A percentile compares a stretch with the other conserved stretches of the same genome.
These are phyloP conservation scores for Monilinia vaccinii-corymbosi DNA, from an alignment of 2,329 filamentous ascomycete genomes.

Conservation along the genomic window DNA sequence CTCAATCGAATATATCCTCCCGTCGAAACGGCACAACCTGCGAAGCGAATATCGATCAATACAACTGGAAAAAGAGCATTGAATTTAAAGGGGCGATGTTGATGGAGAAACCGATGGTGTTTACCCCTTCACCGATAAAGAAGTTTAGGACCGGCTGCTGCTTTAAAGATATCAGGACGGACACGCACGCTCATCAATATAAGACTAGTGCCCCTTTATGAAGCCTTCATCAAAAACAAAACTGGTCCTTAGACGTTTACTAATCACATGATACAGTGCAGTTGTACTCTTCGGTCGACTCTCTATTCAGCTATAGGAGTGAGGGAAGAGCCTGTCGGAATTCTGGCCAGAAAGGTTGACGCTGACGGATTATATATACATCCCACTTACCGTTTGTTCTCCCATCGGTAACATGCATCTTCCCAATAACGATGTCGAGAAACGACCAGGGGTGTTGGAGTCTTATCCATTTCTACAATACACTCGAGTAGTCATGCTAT, in stretches of 20 bases:
- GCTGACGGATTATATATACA: too few species aligned
- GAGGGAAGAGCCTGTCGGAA: too few species aligned
- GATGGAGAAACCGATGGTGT: background rate
- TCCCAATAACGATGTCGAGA: background rate
- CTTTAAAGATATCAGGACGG: background rate
- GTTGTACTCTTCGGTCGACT: too few species aligned
- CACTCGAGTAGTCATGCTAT: too few species aligned
- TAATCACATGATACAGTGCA: background rate
- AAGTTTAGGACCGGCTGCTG: background rate
- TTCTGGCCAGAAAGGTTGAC: background rate
- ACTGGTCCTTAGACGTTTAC: background rate
- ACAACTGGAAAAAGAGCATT: background rate
- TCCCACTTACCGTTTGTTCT: background rate
- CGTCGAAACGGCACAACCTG: background rate
- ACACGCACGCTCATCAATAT: background rate
- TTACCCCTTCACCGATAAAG: background rate
- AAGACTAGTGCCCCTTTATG: background rate
- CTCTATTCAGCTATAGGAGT: too few species aligned
- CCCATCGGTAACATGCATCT: background rate
- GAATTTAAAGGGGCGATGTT: background rate
- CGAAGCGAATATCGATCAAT: too few species aligned
- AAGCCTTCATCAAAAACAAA: background rate
- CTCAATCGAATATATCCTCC: background rate
- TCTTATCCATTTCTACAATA: background rate
- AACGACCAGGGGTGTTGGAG: slow-evolving; percentile 29